Conservation (phyloP, 371 early-diverging fungal genomes). For the Sanchytrium tribonematis region DNA sequence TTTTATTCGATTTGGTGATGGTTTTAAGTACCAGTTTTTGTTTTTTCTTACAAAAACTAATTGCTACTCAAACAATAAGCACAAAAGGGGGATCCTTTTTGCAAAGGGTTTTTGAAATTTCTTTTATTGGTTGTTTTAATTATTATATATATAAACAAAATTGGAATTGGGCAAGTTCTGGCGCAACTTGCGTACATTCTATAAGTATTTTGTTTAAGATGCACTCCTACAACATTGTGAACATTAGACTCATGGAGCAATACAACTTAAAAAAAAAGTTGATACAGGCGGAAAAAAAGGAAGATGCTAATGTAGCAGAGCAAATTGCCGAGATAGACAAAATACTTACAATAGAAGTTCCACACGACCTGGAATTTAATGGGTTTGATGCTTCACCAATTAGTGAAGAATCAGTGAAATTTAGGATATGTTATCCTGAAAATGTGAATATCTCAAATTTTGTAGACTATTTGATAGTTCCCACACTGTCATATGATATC, state of each 20-base stretch:
- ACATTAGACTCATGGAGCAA: conserved; percentile 33
- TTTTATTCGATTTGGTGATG: not conserved
- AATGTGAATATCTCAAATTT: conserved; percentile 56
- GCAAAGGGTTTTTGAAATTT: not conserved
- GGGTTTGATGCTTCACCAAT: conserved; percentile 11
- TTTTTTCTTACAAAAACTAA: not conserved
- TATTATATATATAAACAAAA: not conserved
- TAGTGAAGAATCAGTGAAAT: conserved; percentile 26
- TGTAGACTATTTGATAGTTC: conserved; percentile 57
- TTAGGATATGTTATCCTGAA: conserved; percentile 33
- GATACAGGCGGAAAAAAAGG: conserved; percentile 4
- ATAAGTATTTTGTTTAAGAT: conserved; percentile 79
- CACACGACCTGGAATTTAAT: conserved; percentile 14
- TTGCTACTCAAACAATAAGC: not conserved
- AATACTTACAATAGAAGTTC: conserved; percentile 4
- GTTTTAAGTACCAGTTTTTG: not conserved
- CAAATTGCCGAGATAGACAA: conserved; percentile 2
- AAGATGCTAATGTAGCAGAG: conserved; percentile 8
- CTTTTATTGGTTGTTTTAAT: not conserved
- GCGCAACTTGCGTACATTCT: conserved; percentile 25
- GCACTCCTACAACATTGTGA: conserved; percentile 47
- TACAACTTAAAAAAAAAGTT: conserved; percentile 9
- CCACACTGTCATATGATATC: conserved; percentile 66
- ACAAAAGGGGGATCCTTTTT: not conserved
- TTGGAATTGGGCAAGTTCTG: not conserved